Conservation (phyloP, 768 basidiomycete species). For the Infundibulicybe gibba region DNA sequence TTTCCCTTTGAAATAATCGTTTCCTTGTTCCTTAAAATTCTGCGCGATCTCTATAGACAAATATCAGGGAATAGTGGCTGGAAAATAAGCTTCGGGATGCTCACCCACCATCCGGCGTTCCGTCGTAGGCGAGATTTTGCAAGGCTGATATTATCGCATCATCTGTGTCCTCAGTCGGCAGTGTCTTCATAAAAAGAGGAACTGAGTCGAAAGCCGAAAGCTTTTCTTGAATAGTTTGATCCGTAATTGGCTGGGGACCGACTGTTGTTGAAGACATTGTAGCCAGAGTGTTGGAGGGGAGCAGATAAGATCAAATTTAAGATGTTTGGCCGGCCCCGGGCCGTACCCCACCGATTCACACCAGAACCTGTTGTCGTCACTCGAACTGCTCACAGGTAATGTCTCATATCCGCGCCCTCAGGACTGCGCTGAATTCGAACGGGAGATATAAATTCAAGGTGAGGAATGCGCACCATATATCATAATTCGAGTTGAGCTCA, state of each 20-base stretch:
- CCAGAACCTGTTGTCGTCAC: not conserved
- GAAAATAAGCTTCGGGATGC: constrained; percentile 5
- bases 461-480: constrained; percentile 2
- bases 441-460: constrained; percentile 65
- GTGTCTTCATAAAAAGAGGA: constrained; percentile 90
- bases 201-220: constrained; percentile 54
- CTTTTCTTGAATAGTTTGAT: constrained; percentile 31
- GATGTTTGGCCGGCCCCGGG: too few relatives aligned
- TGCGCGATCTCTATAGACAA: constrained; percentile 69
- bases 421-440: constrained; percentile 57
- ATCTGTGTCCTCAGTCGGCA: constrained; percentile 68
- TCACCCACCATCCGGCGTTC: constrained; percentile 88
- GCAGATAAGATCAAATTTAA: not conserved
- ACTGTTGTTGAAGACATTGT: not conserved
- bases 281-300: not conserved
- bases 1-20: constrained; percentile 89
- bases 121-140: constrained; percentile 84
- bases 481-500: not conserved
- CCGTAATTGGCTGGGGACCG: constrained; percentile 32
- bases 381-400: constrained; percentile 13
- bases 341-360: too few relatives aligned
- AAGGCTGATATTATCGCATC: constrained; percentile 75
- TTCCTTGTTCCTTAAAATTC: constrained; percentile 95
- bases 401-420: constrained; percentile 44
- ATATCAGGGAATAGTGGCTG: constrained; percentile 1